Evolutionary conservation across 106 monocot species (phyloP), one percentile per base, ranked within the genome.

Genomic region (Apostasia ramifera): DNA sequence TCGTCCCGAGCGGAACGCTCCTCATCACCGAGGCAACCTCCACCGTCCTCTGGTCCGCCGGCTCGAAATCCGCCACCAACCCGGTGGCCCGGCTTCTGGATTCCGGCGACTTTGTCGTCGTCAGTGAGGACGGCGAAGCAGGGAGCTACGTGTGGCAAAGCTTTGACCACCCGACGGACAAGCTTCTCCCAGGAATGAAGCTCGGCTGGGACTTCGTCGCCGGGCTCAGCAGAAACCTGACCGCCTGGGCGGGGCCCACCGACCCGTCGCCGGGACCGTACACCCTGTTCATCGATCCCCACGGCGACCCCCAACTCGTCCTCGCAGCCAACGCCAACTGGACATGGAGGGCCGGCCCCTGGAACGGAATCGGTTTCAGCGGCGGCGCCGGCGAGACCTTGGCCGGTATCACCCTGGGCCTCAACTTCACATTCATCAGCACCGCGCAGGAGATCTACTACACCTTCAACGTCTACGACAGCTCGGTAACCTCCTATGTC

Each of bases 141-240:
- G 40, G 59, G 2, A 47, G 11, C 46, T 48, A 61, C 42, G 61
- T 61, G 2, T 72, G 71, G 71, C 61, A 61, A 50, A 57, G 71
- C 61, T 72, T 72, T 42, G 71, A 72, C 47, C 61, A 72, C 59
- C 71, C 71, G 45, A 72, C 71, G 6, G 71, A 72, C 42, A 72
- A 59, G 44, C 42, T 61, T 6, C 8, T 63, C 2, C 72, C 72
- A 1, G 61, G 62, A 6, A 72, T 72, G 72, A 72, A 72, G 43
- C 61, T 72, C 7, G 62, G 71, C 3, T 72, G 71, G 71, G 45
- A 71, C 13, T 4, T 10, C 2, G 59, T 2, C 1, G 48, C 47
- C 39, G 71, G 71, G 11, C 47, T 61, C 6, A 72, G 12, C 52
- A 47, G 49, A 38, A 72, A 60, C 61, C 61, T 72, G 41, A 72